Base-by-base conservation (phyloP, 768 basidiomycete species). In the Suillus weaverae region DNA sequence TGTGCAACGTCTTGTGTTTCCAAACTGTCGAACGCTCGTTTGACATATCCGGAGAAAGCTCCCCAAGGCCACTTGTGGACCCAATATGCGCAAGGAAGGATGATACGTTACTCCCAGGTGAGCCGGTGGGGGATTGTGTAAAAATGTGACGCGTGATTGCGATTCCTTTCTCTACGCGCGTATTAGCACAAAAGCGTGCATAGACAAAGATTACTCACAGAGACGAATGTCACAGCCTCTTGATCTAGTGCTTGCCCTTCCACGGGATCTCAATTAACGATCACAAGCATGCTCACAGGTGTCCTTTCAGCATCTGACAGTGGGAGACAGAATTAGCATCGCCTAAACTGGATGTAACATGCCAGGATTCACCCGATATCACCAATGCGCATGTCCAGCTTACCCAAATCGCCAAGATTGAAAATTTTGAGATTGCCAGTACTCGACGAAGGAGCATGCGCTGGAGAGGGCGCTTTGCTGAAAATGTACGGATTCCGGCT, bases 401-500 rank as follows among this genome's bases (percentile, higher is more conserved):
- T 32, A 6, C 57, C 18, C 57, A 59, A 20, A 39, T 30, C 57
- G 10, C 57, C 26, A 11, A 75, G 59, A 62, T 70, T 70, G 39
- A 75, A 77, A 22, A 75, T 67, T 71, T 72, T 62, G 89, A 84
- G 2, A 91, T 66, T 13, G 87, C 85, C 0, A 82, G 81, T 11
- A 92, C 71, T 30, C 16, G 57, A 20, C 0, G 57, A 68, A 84
- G 86, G 64, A 84, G 73, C 32, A 92, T 77, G 33, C 79, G 80
- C 13, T 92, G 72, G 41, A 79, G 78, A 30, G 18, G 32, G 41
- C 22, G 63, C 80, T 4, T 80, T 71, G 0, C 89, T 86, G 70
- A 87, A 86, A 62, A 98, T 88, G 71, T 91, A 86, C 33, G 77
- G 80, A 75, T 94, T 98, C n/a, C 97, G 79, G 13, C 89, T 83